phyloP scores from a whole-genome alignment of 1,284 basidiomycete genomes.

The Ceratobasidium sp. region DNA sequence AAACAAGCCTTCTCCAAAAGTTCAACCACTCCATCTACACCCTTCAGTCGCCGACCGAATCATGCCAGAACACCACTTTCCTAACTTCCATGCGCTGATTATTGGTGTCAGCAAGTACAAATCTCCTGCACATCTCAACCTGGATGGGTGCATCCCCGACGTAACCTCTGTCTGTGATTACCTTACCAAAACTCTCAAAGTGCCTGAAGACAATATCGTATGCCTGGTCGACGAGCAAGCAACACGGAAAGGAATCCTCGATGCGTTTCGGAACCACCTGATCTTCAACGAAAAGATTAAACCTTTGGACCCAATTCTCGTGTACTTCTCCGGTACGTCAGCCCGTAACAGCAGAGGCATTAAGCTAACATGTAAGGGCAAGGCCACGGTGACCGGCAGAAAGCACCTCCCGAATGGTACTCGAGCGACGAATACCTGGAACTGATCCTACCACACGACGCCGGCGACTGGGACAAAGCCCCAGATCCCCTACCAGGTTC shows the following conservation, averaged over 20 bases:
- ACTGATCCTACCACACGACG: conserved; percentile 17
- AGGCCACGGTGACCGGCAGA: background rate
- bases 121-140: background rate
- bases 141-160: conserved; percentile 25
- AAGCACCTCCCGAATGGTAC: conserved; percentile 22
- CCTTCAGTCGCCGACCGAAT: too few relatives aligned
- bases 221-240: conserved; percentile 22
- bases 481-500: too few relatives aligned
- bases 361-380: too few relatives aligned
- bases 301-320: conserved; percentile 18
- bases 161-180: background rate
- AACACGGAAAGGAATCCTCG: conserved; percentile 29
- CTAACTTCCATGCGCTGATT: conserved; percentile 15
- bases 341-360: background rate
- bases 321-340: conserved; percentile 32
- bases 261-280: conserved; percentile 18
- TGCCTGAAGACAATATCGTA: conserved; percentile 4
- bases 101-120: conserved; percentile 28
- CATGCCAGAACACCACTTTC: background rate
- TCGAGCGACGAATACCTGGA: conserved; percentile 3
- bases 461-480: background rate
- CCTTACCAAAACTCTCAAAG: background rate
- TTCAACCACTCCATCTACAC: too few relatives aligned
- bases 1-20: too few relatives aligned
- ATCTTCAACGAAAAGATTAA: conserved; percentile 8